Percentiles rank a stretch among this genome's conserved stretches.
These are phyloP conservation scores for Tetracentron sinense DNA, from an alignment of 164 flowering plant genomes.

Conservation along the genomic window DNA sequence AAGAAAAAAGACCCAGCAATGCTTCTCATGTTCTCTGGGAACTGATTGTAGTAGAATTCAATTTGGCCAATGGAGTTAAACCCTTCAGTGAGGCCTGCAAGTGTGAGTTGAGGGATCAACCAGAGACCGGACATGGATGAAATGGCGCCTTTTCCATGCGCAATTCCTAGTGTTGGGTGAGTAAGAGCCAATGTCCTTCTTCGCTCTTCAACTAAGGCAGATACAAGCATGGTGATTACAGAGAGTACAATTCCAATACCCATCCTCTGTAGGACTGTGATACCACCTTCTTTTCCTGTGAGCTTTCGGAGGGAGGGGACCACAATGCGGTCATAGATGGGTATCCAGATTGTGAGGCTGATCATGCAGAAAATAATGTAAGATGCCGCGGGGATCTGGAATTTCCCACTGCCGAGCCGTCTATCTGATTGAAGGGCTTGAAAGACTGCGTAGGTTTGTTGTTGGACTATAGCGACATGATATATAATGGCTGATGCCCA, in stretches of 20 bases:
- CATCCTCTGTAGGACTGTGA: slow-evolving; percentile 52
- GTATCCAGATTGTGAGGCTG: slow-evolving; percentile 51
- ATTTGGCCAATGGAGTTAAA: slow-evolving; percentile 38
- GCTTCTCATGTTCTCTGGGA: slow-evolving; percentile 74
- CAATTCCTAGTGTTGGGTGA: slow-evolving; percentile 22
- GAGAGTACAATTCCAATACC: slow-evolving; percentile 47
- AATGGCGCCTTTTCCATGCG: slow-evolving; percentile 25
- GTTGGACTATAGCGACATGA: slow-evolving; percentile 33
- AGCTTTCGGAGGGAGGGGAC: slow-evolving; percentile 34
- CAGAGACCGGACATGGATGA: slow-evolving; percentile 52
- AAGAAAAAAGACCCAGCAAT: slow-evolving; percentile 43
- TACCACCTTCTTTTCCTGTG: slow-evolving; percentile 46
- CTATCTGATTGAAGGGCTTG: slow-evolving; percentile 61
- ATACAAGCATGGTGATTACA: slow-evolving; percentile 31
- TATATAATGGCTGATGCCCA: slow-evolving; percentile 49
- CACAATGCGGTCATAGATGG: slow-evolving; percentile 51
- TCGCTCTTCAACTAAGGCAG: slow-evolving; percentile 40
- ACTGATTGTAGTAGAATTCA: slow-evolving; percentile 67
- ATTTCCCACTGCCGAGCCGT: slow-evolving; percentile 25
- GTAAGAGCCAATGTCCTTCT: slow-evolving; percentile 33
- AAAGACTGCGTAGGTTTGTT: slow-evolving; percentile 35
- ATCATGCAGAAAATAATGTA: slow-evolving; percentile 47
- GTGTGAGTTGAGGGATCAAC: slow-evolving; percentile 46
- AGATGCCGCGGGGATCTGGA: slow-evolving; percentile 53
- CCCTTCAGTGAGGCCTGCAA: slow-evolving; percentile 53